Evolutionary conservation across 257 asterid species (phyloP).

Genomic region (Solanum gracilifrons): DNA sequence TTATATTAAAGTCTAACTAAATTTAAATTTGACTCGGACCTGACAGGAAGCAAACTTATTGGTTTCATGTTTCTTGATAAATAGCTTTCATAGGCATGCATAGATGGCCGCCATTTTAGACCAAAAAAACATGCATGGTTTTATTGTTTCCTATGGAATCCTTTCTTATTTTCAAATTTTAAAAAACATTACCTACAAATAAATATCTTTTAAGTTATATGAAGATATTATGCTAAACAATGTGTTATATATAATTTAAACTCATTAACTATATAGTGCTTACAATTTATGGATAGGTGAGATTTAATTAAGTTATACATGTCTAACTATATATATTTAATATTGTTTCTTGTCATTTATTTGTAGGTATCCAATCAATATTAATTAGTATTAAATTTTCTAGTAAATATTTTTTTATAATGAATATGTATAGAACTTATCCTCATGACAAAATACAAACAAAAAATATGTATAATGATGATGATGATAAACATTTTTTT

Average conservation of each 20-base stretch:
- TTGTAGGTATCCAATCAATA: background rate
- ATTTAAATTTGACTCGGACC: background rate
- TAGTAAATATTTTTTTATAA: background rate
- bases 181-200: too few relatives aligned
- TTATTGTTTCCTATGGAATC: background rate
- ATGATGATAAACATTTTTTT: background rate
- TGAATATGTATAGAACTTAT: background rate
- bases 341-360: background rate
- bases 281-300: background rate
- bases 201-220: too few relatives aligned
- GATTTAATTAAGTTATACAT: background rate
- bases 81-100: slow-evolving; percentile 21
- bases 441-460: background rate
- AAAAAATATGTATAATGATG: background rate
- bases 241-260: too few relatives aligned
- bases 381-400: background rate
- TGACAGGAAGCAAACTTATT: background rate
- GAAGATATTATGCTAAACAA: too few relatives aligned
- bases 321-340: background rate
- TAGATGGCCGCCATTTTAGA: slow-evolving; percentile 30
- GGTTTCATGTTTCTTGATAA: background rate
- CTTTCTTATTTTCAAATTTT: background rate
- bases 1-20: too few relatives aligned
- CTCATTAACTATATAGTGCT: background rate
- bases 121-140: background rate